phyloP scores from a whole-genome alignment of 2,329 filamentous ascomycete genomes.

The Hypoxylon rubiginosum region DNA sequence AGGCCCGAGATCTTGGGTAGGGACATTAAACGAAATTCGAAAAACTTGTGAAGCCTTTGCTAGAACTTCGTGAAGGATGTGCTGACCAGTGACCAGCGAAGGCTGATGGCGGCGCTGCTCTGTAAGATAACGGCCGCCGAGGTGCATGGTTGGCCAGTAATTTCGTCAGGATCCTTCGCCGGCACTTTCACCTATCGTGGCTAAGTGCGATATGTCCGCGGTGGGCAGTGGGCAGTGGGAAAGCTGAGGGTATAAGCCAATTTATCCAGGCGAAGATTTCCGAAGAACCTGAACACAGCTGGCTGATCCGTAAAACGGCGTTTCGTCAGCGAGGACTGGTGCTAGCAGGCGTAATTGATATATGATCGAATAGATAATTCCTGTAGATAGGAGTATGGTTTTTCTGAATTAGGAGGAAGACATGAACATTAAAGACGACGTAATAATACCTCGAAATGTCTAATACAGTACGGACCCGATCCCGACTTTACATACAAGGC shows the following conservation, averaged over 20 bases:
- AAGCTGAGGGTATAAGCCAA: slow-evolving; percentile 10
- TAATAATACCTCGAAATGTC: slow-evolving; percentile 20
- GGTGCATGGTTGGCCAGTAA: not conserved
- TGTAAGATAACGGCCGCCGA: not conserved
- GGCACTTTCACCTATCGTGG: not conserved
- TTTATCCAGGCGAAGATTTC: slow-evolving; percentile 32
- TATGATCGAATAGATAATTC: not conserved
- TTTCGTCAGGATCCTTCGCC: not conserved
- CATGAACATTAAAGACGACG: slow-evolving; percentile 4
- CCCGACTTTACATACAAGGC: slow-evolving; percentile 9
- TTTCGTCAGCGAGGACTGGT: not conserved
- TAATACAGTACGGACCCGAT: not conserved
- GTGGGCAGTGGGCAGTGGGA: not conserved
- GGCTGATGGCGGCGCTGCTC: slow-evolving; percentile 32
- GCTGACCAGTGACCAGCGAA: slow-evolving; percentile 23
- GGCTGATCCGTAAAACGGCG: not conserved
- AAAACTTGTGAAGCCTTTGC: slow-evolving; percentile 13
- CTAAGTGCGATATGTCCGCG: not conserved
- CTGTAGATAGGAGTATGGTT: slow-evolving; percentile 9
- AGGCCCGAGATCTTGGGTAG: not conserved
- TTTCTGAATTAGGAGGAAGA: not conserved
- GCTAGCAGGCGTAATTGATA: not conserved
- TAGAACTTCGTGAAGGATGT: slow-evolving; percentile 18
- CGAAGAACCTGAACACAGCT: not conserved
- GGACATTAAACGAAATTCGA: slow-evolving; percentile 3